Evolutionary conservation across 2,329 filamentous ascomycete genomes (phyloP).

Genomic region (Sporothrix phasma): DNA sequence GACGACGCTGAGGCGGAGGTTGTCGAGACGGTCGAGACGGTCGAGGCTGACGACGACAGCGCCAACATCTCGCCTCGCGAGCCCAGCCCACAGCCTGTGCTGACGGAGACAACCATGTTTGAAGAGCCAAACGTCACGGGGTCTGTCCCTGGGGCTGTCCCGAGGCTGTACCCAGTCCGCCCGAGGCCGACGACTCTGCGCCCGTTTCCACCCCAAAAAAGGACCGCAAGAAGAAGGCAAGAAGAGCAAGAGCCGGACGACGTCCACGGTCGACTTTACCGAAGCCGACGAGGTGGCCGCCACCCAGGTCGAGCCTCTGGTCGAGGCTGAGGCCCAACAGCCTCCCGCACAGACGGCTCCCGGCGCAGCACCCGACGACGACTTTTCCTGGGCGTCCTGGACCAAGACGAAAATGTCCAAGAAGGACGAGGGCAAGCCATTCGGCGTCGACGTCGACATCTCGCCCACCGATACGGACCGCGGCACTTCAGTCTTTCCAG

Average conservation of each 20-base stretch:
- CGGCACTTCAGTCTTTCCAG: neutral
- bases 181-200: neutral
- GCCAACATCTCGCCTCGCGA: neutral
- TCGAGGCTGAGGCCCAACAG: no score
- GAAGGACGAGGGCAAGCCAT: neutral
- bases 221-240: constrained; percentile 31
- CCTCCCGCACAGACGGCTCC: neutral
- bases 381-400: constrained; percentile 21
- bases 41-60: neutral
- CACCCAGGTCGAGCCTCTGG: constrained; percentile 18
- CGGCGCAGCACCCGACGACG: constrained; percentile 21
- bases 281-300: constrained; percentile 26
- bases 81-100: neutral
- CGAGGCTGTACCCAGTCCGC: no score
- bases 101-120: constrained; percentile 3
- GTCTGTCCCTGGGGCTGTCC: no score
- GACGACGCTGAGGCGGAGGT: neutral
- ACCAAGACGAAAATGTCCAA: neutral
- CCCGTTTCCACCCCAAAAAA: constrained; percentile 24
- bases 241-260: constrained; percentile 25
- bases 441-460: neutral
- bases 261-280: constrained; percentile 36
- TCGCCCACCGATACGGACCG: neutral
- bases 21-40: no score
- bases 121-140: neutral